These are phyloP conservation scores for Phytophthora chlamydospora DNA, from an alignment of 352 stramenopile genomes.

Conservation along the genomic window DNA sequence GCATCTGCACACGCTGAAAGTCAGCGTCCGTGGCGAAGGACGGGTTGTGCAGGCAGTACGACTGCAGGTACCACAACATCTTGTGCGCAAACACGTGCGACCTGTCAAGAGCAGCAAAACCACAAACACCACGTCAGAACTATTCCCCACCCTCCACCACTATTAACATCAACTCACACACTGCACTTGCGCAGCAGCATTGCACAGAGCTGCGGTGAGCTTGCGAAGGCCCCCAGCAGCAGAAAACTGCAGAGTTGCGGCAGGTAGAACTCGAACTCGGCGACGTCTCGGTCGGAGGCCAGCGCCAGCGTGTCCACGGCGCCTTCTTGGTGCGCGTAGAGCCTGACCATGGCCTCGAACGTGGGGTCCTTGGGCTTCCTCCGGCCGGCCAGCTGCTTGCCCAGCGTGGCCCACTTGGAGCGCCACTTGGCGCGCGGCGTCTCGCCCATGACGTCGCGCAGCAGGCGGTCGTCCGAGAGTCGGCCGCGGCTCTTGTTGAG, in stretches of 20 bases:
- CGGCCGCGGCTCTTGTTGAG: slow-evolving; percentile 77
- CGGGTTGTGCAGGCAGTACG: slow-evolving; percentile 73
- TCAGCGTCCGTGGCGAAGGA: slow-evolving; percentile 62
- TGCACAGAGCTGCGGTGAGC: slow-evolving; percentile 66
- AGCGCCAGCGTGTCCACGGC: slow-evolving; percentile 58
- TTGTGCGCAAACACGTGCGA: slow-evolving; percentile 88
- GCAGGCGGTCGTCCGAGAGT: slow-evolving; percentile 63
- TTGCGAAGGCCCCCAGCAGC: slow-evolving; percentile 65
- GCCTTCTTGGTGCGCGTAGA: slow-evolving; percentile 81
- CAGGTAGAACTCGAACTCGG: slow-evolving; percentile 86
- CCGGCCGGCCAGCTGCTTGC: slow-evolving; percentile 63
- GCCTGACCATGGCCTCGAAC: slow-evolving; percentile 84
- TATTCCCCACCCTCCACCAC: not conserved
- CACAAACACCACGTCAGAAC: not conserved
- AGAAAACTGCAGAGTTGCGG: slow-evolving; percentile 87
- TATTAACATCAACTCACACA: slow-evolving; percentile 42
- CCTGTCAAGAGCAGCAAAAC: slow-evolving; percentile 26
- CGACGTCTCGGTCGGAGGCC: slow-evolving; percentile 61
- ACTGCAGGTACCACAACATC: slow-evolving; percentile 86
- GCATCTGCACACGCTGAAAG: slow-evolving; percentile 67
- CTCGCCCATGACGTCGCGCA: slow-evolving; percentile 67
- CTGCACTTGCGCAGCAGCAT: slow-evolving; percentile 85
- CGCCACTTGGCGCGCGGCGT: slow-evolving; percentile 51
- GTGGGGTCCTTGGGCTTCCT: slow-evolving; percentile 67
- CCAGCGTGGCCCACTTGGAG: slow-evolving; percentile 79